These are phyloP conservation scores for Suillus paluster DNA, from an alignment of 768 basidiomycete genomes.

Conservation along the genomic window DNA sequence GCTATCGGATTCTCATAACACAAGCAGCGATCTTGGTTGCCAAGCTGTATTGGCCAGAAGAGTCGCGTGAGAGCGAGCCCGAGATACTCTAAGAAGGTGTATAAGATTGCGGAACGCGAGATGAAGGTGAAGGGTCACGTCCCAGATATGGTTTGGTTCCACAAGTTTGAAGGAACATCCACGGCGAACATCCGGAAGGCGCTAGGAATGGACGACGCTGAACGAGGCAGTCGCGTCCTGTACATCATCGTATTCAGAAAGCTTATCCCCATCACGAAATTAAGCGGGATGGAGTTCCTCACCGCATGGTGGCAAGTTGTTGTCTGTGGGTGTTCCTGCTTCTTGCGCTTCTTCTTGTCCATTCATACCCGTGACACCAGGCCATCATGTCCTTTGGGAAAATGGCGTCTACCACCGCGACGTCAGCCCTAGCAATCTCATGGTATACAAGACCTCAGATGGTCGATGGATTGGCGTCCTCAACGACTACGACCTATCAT, in stretches of 20 bases:
- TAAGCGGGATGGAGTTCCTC: background rate
- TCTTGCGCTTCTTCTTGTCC: too few relatives aligned
- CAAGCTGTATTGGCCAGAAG: conserved; percentile 5
- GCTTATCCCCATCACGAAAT: background rate
- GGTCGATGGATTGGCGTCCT: background rate
- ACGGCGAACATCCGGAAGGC: background rate
- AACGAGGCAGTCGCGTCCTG: background rate
- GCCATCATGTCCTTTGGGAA: conserved; percentile 8
- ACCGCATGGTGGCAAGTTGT: conserved; percentile 11
- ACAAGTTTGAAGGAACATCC: conserved; percentile 1
- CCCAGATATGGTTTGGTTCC: conserved; percentile 2
- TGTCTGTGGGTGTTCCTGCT: background rate
- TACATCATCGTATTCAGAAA: conserved; percentile 1
- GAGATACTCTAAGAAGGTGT: background rate
- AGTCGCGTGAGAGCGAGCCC: background rate
- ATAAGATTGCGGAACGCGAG: background rate
- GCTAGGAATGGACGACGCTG: background rate
- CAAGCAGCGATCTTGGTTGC: background rate
- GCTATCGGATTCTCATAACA: background rate
- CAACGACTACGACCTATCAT: conserved; percentile 10
- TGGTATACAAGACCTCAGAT: background rate
- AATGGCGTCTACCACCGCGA: background rate
- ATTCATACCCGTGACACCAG: background rate
- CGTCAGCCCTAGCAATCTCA: background rate
- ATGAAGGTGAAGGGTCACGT: background rate